Conservation (phyloP, 495 filamentous ascomycete species). For the Lasiosphaeris hirsuta region DNA sequence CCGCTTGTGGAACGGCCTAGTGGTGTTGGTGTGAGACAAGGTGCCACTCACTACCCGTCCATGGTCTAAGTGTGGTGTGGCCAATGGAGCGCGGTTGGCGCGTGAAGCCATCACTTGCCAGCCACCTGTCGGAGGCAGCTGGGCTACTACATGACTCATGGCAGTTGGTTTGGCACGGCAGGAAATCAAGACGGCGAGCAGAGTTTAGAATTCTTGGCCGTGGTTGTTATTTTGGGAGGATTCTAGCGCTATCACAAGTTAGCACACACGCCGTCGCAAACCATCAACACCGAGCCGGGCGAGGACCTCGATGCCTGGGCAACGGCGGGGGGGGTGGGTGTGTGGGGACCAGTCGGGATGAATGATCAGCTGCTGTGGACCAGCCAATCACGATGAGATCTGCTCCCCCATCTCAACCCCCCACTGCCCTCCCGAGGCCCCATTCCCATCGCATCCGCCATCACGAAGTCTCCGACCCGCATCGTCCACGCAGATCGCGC, state of each 20-base stretch:
- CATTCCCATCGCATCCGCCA: slow-evolving; percentile 16
- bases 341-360: slow-evolving; percentile 15
- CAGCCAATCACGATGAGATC: slow-evolving; percentile 27
- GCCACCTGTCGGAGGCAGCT: not conserved
- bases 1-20: not conserved
- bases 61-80: not conserved
- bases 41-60: not conserved
- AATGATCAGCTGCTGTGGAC: slow-evolving; percentile 27
- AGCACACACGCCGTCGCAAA: not conserved
- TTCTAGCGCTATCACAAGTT: not conserved
- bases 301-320: not conserved
- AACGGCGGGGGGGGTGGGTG: slow-evolving; percentile 13
- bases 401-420: slow-evolving; percentile 19
- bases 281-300: not conserved
- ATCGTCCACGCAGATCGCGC: slow-evolving; percentile 14
- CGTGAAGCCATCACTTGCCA: not conserved
- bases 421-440: slow-evolving; percentile 31
- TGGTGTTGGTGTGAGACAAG: not conserved
- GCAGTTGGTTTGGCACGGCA: not conserved
- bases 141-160: not conserved
- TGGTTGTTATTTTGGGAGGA: no score
- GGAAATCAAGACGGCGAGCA: no score
- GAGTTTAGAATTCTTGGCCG: no score
- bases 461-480: slow-evolving; percentile 28
- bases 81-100: not conserved